Conservation (phyloP, 441 rosid species). For the Brassica balearica region DNA sequence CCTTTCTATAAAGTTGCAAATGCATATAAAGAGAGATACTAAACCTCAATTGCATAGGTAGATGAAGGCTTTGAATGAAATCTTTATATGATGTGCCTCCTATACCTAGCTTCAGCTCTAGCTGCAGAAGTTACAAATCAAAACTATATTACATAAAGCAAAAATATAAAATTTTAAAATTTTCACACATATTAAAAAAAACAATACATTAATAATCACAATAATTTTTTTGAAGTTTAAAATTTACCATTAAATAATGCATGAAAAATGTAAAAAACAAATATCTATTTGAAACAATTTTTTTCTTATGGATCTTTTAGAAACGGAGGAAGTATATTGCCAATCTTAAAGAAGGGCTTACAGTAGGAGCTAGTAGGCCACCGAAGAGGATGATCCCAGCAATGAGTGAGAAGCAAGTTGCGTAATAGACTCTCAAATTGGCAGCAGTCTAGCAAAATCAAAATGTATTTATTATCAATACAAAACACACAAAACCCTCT, state of each 20-base stretch:
- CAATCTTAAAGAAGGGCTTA: slow-evolving; percentile 48
- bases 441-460: slow-evolving; percentile 70
- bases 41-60: slow-evolving; percentile 95
- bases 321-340: background rate
- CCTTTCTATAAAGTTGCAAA: background rate
- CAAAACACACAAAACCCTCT: background rate
- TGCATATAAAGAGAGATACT: slow-evolving; percentile 24
- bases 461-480: slow-evolving; percentile 6
- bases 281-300: background rate
- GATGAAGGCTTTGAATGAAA: slow-evolving; percentile 73
- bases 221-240: background rate
- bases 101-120: slow-evolving; percentile 92
- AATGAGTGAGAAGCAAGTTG: slow-evolving; percentile 88
- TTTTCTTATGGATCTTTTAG: background rate
- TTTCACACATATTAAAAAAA: background rate
- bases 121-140: slow-evolving; percentile 49
- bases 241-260: background rate
- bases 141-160: background rate
- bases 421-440: slow-evolving; percentile 83
- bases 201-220: background rate
- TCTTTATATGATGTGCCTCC: slow-evolving; percentile 96
- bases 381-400: slow-evolving; percentile 90
- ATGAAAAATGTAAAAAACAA: background rate
- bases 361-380: slow-evolving; percentile 92
- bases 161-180: no score